Evolutionary conservation across 2,329 filamentous ascomycete genomes (phyloP), one percentile per base, ranked within the genome.

Genomic region (Periconia macrospinosa): DNA sequence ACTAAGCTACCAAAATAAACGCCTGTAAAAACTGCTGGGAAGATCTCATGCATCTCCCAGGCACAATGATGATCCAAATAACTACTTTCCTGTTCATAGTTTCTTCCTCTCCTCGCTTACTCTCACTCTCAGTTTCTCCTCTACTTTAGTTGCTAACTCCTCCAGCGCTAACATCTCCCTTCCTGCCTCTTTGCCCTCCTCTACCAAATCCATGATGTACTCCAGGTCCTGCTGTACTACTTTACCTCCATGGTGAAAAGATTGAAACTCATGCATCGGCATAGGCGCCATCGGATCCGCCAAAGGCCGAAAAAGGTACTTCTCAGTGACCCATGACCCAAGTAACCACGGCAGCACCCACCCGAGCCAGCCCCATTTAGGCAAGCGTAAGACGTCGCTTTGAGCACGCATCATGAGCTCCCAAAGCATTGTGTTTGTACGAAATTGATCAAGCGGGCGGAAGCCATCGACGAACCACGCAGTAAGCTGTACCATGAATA

Each of bases 211-310:
- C 30, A 62, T 52, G 18, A 66, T 18, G 6, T 44, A 23, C 19
- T 17, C 14, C 3, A 62, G n/a, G 54, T 65, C 62, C 45, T 66
- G 63, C 42, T 59, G 55, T 11, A 50, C 41, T 13, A 65, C 62
- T 50, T 66, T 66, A 1, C 30, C 43, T 1, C 63, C 63, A 54
- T 66, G 61, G 41, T 65, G 61, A 46, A 62, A 65, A 6, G 56
- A n/a, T n/a, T n/a, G n/a, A n/a, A n/a, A n/a, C n/a, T n/a, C n/a
- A n/a, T n/a, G n/a, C n/a, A n/a, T n/a, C n/a, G n/a, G n/a, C n/a
- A n/a, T n/a, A n/a, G n/a, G n/a, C n/a, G n/a, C n/a, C 56, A 49
- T 63, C 63, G 48, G 65, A 66, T 48, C 64, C 58, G 30, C 57
- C 47, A 19, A 47, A 53, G 6, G n/a, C n/a, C n/a, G n/a, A 17